These are phyloP conservation scores for Stephanodiscus minutulus DNA, from an alignment of 108 stramenopile species.

Conservation along the genomic window DNA sequence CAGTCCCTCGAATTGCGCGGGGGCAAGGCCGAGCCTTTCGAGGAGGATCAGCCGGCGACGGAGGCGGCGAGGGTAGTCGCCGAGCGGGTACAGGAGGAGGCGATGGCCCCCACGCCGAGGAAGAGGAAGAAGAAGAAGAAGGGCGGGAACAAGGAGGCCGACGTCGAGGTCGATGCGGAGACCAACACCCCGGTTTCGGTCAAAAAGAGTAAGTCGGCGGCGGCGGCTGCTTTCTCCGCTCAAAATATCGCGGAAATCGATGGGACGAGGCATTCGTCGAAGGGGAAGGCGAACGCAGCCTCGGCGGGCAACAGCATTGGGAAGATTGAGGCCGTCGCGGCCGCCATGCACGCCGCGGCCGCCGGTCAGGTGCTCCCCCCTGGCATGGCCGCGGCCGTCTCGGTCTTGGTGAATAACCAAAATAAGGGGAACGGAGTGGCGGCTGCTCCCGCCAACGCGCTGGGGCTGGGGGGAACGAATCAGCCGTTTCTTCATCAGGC, in stretches of 20 bases:
- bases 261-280: slow-evolving; percentile 2
- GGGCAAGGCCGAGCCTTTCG: slow-evolving; percentile 15
- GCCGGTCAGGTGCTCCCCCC: slow-evolving; percentile 2
- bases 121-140: slow-evolving; percentile 12
- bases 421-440: neutral
- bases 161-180: slow-evolving; percentile 2
- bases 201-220: neutral
- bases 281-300: slow-evolving; percentile 18
- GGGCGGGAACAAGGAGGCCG: slow-evolving; percentile 7
- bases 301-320: slow-evolving; percentile 9
- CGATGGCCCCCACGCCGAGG: slow-evolving; percentile 1
- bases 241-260: no score
- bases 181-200: neutral
- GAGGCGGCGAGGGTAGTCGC: neutral
- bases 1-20: slow-evolving; percentile 26
- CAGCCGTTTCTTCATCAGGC: neutral
- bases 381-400: slow-evolving; percentile 9
- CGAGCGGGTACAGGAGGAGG: neutral
- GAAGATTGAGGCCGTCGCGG: slow-evolving; percentile 4
- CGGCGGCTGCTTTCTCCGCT: no score
- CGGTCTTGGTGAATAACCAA: neutral
- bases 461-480: neutral
- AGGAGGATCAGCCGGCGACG: neutral
- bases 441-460: neutral
- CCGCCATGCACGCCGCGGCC: slow-evolving; percentile 4